phyloP scores from a whole-genome alignment of 2,329 filamentous ascomycete genomes.

The Thelonectria blattea region DNA sequence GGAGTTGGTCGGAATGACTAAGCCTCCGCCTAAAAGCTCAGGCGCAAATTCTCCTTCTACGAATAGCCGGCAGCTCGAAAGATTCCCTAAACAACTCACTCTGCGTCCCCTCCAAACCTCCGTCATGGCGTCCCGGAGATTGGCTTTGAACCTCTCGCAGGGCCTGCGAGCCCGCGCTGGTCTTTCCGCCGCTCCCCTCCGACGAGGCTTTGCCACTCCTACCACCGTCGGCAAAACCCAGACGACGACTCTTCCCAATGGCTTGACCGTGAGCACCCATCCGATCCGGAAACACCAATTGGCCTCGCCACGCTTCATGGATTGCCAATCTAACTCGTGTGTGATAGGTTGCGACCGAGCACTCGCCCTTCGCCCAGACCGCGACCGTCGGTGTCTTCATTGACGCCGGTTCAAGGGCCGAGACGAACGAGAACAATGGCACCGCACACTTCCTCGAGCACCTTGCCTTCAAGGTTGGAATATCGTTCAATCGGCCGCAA shows the following conservation, averaged over 20 bases:
- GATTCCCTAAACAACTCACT: slow-evolving; percentile 63
- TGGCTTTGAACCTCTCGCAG: slow-evolving; percentile 92
- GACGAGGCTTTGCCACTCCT: slow-evolving; percentile 89
- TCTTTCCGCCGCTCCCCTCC: slow-evolving; percentile 78
- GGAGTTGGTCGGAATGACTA: slow-evolving; percentile 52
- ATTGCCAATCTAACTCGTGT: slow-evolving; percentile 35
- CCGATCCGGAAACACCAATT: slow-evolving; percentile 47
- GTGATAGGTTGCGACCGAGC: slow-evolving; percentile 89
- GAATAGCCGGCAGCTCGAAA: slow-evolving; percentile 48
- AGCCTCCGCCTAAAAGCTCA: slow-evolving; percentile 48
- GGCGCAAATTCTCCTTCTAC: slow-evolving; percentile 53
- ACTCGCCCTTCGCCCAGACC: slow-evolving; percentile 97
- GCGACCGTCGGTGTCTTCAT: slow-evolving; percentile 99
- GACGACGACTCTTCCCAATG: slow-evolving; percentile 96
- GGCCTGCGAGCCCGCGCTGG: slow-evolving; percentile 87
- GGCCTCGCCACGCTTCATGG: slow-evolving; percentile 34
- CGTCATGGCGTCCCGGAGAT: slow-evolving; percentile 93
- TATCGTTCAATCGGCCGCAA: slow-evolving; percentile 31
- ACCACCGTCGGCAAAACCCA: slow-evolving; percentile 83
- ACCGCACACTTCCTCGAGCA: slow-evolving; percentile 99
- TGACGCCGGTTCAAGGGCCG: slow-evolving; percentile 95
- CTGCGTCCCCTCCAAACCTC: slow-evolving; percentile 55
- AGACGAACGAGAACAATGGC: slow-evolving; percentile 98
- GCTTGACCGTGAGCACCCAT: slow-evolving; percentile 82
- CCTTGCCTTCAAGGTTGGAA: slow-evolving; percentile 94